phyloP scores from a whole-genome alignment of 176 grass and related monocot species.

The Hordeum vulgare region DNA sequence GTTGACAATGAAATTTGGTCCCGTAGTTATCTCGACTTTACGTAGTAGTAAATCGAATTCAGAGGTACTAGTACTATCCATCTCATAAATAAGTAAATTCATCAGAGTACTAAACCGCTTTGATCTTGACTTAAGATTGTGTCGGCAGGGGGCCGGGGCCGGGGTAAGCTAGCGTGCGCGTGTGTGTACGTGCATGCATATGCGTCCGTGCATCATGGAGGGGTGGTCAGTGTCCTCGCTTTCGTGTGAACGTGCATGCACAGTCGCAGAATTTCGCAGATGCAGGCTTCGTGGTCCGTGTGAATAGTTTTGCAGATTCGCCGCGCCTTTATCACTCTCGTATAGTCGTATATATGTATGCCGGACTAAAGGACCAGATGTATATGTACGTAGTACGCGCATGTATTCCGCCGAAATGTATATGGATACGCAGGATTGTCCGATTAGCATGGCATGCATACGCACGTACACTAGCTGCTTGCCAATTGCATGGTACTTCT shows the following conservation, averaged over 20 bases:
- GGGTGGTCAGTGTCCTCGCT: constrained; percentile 15
- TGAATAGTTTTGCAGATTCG: constrained; percentile 8
- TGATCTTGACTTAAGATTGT: not conserved
- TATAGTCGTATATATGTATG: not conserved
- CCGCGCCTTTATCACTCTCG: not conserved
- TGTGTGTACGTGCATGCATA: not conserved
- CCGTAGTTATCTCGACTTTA: too few species aligned
- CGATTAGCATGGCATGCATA: too few species aligned
- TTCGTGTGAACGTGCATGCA: constrained; percentile 38
- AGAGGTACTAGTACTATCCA: too few species aligned
- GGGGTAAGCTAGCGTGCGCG: not conserved
- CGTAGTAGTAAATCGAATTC: too few species aligned
- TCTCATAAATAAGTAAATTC: too few species aligned
- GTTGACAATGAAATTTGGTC: not conserved
- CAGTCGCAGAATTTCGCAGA: not conserved
- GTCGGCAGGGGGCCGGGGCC: constrained; percentile 20
- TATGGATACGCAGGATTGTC: too few species aligned
- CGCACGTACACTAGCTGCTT: not conserved
- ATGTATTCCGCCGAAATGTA: too few species aligned
- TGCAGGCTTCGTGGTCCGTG: constrained; percentile 24
- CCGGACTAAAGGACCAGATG: not conserved
- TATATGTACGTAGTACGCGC: too few species aligned
- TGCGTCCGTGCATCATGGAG: constrained; percentile 8
- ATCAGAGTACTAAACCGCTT: too few species aligned
- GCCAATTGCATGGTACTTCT: not conserved